Evolutionary conservation across 1,139 yeast species (phyloP), one percentile per base, ranked within the genome.

Genomic region (Hyphopichia buzzinii): DNA sequence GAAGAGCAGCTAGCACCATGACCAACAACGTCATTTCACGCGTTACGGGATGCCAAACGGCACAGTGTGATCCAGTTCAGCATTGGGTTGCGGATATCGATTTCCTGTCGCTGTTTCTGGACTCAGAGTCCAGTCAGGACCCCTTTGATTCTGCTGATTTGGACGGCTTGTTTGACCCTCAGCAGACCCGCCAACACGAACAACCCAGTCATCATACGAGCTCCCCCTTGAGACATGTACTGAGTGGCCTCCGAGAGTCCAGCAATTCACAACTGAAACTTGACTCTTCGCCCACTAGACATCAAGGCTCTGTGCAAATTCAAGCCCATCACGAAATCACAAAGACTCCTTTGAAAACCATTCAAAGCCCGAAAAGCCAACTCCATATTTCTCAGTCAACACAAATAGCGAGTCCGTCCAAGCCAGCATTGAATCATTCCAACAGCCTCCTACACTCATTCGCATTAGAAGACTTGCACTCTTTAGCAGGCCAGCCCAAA

Each of bases 71-170:
- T 10, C n/a, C n/a, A n/a, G n/a, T n/a, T n/a, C 23, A 19, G 8
- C 6, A 6, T 10, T 19, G 23, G 23, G 23, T 19, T 19, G 23
- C 23, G 8, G 23, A 19, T 7, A 19, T 19, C 23, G 23, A 19
- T 10, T 19, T 19, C 23, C 23, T 19, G 23, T 19, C 23, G 23
- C 23, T 19, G 23, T 19, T 19, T 10, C 23, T 19, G 23, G 23
- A 19, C 23, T 19, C 21, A 19, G 23, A 19, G 23, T 10, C 23
- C 8, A 19, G 23, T 10, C 23, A 19, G 7, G 36, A 33, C 13
- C 28, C 25, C 3, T 33, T 33, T 17, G 36, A 33, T 14, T 31
- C 36, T 3, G 32, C 36, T 10, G 36, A 33, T 17, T 29, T 33
- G 19, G 36, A 33, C 10, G 36, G 36, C 5, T 13, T 22, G n/a